Conservation (phyloP, 1,139 yeast species). For the Sugiyamaella paludigena region DNA sequence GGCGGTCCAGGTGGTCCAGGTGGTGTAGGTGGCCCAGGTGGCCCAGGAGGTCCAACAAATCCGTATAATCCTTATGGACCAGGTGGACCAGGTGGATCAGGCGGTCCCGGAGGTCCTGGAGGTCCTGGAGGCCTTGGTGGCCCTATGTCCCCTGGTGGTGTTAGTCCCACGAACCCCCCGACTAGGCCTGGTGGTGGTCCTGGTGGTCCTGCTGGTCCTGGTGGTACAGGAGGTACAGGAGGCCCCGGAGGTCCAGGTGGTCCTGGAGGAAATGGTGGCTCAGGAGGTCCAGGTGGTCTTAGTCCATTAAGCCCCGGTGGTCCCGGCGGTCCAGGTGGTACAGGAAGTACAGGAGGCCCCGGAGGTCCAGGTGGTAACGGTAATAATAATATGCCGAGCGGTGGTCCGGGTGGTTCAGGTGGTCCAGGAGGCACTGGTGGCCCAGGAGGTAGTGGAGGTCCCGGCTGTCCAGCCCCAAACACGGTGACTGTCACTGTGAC, state of each 20-base stretch:
- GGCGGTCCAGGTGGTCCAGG: slow-evolving; percentile 20
- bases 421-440: slow-evolving; percentile 12
- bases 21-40: slow-evolving; percentile 14
- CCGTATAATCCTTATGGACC: slow-evolving; percentile 25
- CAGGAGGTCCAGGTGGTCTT: slow-evolving; percentile 19
- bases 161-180: slow-evolving; percentile 8
- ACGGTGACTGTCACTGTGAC: too few species aligned
- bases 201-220: slow-evolving; percentile 16
- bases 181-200: slow-evolving; percentile 6
- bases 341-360: slow-evolving; percentile 10
- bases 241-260: slow-evolving; percentile 19
- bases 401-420: slow-evolving; percentile 15
- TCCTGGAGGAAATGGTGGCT: slow-evolving; percentile 12
- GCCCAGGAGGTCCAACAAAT: slow-evolving; percentile 16
- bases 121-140: slow-evolving; percentile 23
- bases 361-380: slow-evolving; percentile 15
- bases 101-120: slow-evolving; percentile 20
- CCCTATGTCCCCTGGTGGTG: slow-evolving; percentile 24
- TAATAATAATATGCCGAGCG: not conserved
- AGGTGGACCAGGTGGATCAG: slow-evolving; percentile 13
- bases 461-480: slow-evolving; percentile 16
- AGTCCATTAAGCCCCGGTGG: slow-evolving; percentile 20
- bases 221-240: slow-evolving; percentile 16
- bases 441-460: slow-evolving; percentile 6
- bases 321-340: slow-evolving; percentile 9